A percentile compares a stretch with the other conserved stretches of the same genome.
Evolutionary conservation across 345 rosid species (phyloP).

Genomic region (Xanthoceras sorbifolium): DNA sequence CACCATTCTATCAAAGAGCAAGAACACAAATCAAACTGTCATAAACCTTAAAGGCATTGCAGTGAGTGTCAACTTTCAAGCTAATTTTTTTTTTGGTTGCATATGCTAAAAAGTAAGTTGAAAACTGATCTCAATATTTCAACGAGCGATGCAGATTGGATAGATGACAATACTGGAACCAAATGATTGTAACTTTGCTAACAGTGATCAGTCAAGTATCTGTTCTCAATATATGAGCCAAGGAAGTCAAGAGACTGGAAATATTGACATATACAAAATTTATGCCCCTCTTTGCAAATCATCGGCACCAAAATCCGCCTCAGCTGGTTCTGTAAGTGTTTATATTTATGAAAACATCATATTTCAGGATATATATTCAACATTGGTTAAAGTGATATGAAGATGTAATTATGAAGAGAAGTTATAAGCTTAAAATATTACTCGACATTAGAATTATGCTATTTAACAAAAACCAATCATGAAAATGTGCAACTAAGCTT

Average conservation of each 20-base stretch:
- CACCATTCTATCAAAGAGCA: slow-evolving; percentile 39
- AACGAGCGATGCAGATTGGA: slow-evolving; percentile 34
- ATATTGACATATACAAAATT: slow-evolving; percentile 37
- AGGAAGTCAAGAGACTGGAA: slow-evolving; percentile 21
- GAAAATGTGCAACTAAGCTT: no score
- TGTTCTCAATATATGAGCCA: slow-evolving; percentile 17
- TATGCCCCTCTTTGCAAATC: slow-evolving; percentile 43
- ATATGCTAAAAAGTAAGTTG: neutral
- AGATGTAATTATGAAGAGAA: no score
- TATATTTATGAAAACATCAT: neutral
- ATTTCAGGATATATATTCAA: neutral
- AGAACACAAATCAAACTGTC: slow-evolving; percentile 21
- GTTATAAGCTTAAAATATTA: no score
- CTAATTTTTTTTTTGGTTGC: neutral
- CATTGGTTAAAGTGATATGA: no score
- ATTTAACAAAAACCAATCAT: no score
- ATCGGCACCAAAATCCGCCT: slow-evolving; percentile 8
- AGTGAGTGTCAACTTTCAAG: slow-evolving; percentile 29
- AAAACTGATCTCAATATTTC: neutral
- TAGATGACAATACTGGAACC: slow-evolving; percentile 24
- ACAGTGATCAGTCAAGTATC: slow-evolving; percentile 9
- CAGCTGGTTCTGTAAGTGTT: slow-evolving; percentile 27
- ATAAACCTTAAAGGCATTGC: slow-evolving; percentile 60
- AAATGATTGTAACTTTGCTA: slow-evolving; percentile 44
- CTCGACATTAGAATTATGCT: no score